Conservation (phyloP, 208 protist genomes). For the Trypanosoma grayi region DNA sequence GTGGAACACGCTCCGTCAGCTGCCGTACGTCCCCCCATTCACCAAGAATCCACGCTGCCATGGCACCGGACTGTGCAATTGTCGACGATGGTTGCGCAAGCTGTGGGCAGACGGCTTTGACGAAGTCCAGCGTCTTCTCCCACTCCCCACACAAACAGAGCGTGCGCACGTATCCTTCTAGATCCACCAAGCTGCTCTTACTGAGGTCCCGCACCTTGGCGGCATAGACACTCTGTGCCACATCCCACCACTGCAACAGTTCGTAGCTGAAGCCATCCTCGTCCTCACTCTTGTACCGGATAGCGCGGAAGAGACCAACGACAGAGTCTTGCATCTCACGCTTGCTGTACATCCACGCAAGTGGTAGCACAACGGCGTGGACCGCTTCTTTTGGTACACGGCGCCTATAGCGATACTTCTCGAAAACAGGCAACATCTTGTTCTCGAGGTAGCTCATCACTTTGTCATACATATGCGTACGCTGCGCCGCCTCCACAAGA, state of each 20-base stretch:
- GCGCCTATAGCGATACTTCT: conserved; percentile 56
- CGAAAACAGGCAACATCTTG: conserved; percentile 57
- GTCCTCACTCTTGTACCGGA: conserved; percentile 73
- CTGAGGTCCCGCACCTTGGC: conserved; percentile 34
- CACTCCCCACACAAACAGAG: conserved; percentile 88
- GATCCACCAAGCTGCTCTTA: conserved; percentile 19
- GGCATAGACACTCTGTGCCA: conserved; percentile 79
- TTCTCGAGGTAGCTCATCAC: conserved; percentile 86
- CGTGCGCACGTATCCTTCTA: conserved; percentile 85
- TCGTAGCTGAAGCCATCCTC: conserved; percentile 84
- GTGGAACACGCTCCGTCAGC: conserved; percentile 70
- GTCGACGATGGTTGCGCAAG: conserved; percentile 42
- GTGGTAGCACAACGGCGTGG: conserved; percentile 72
- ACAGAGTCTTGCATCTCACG: conserved; percentile 92
- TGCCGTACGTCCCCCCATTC: conserved; percentile 76
- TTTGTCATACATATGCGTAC: conserved; percentile 90
- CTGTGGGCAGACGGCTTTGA: conserved; percentile 20
- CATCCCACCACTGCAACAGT: conserved; percentile 83
- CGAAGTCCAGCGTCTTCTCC: conserved; percentile 59
- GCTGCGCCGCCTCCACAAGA: conserved; percentile 80
- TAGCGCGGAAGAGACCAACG: conserved; percentile 80
- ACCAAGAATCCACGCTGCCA: conserved; percentile 80
- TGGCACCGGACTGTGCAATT: conserved; percentile 75
- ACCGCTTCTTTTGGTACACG: conserved; percentile 74
- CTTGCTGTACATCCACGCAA: conserved; percentile 88